Evolutionary conservation across 768 basidiomycete species (phyloP), one percentile per base, ranked within the genome.

Genomic region (Russula foetens): DNA sequence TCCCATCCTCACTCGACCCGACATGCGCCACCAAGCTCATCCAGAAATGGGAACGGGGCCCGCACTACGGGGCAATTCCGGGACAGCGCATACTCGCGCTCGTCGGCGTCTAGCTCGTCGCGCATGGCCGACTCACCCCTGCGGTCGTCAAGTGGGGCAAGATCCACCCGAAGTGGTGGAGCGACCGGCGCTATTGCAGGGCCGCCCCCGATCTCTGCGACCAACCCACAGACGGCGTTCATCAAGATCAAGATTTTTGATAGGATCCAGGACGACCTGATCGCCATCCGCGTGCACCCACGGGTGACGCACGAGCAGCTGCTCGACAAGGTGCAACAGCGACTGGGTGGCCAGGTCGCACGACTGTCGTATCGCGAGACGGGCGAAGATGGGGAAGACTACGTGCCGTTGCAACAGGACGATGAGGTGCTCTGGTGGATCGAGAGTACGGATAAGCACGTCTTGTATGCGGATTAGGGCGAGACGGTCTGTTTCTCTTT

Each of bases 211-310:
- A 88, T 92, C 67, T 92, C 90, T 52, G 83, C 85, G 19, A 81
- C 80, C 47, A 90, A 89, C 63, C 84, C 85, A 6, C 86, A 90
- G 69, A 84, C 86, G 15, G 90, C 95, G 24, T 98, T 94, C 74
- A 81, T 98, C 66, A 99, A 98, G 76, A 97, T 99, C 76, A 99
- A 99, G 75, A 92, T 99, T 47, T 97, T 97, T 71, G 91, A 97
- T 74, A 84, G 90, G 41, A 79, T 87, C 58, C 87, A 92, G 26
- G 95, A 98, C 70, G 97, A 99, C 72, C 76, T 98, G 56, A 93
- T 98, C 64, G 97, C 97, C 4, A 97, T 98, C 58, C 86, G 97
- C 15, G 96, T 98, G 29, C 94, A 96, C 70, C 97, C 97, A 24
- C 83, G 81, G 53, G 94, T 98, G 43, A 84, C 89, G 8, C 88